Evolutionary conservation across 306 rosid species (phyloP).

Genomic region (Casuarina equisetifolia): DNA sequence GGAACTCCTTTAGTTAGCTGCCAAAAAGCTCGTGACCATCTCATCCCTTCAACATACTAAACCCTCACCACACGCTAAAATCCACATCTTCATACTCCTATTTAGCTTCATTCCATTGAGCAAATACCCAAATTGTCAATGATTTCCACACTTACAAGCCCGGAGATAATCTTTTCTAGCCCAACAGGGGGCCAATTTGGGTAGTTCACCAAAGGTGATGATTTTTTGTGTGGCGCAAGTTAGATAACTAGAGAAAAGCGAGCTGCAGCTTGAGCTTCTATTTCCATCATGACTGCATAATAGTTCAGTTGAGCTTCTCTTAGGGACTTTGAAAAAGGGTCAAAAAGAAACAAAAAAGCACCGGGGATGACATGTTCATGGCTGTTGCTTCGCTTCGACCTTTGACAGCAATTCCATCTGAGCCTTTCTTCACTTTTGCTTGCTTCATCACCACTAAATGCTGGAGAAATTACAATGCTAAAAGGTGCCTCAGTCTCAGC

Average conservation of each 20-base stretch:
- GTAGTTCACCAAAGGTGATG: conserved; percentile 28
- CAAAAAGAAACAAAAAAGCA: conserved; percentile 36
- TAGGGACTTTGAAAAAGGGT: conserved; percentile 29
- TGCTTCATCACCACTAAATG: conserved; percentile 31
- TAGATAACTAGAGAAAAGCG: neutral
- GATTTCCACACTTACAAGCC: conserved; percentile 25
- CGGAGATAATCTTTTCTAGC: neutral
- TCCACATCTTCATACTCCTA: conserved; percentile 23
- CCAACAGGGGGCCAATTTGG: conserved; percentile 37
- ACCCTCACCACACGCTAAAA: conserved; percentile 59
- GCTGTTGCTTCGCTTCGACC: conserved; percentile 8
- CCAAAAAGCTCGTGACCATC: conserved; percentile 55
- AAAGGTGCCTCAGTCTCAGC: conserved; percentile 29
- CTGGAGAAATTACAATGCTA: conserved; percentile 37
- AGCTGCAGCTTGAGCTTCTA: conserved; percentile 39
- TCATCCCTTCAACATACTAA: conserved; percentile 52
- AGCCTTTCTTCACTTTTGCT: conserved; percentile 23
- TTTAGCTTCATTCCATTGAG: conserved; percentile 32
- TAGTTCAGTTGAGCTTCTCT: conserved; percentile 29
- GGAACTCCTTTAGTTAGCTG: conserved; percentile 34
- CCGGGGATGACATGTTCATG: conserved; percentile 25
- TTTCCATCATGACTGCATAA: conserved; percentile 28
- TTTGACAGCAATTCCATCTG: conserved; percentile 24
- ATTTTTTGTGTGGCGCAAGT: conserved; percentile 27
- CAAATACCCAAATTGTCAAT: conserved; percentile 40